Evolutionary conservation across 305 asterid species (phyloP).

Genomic region (Fraxinus velutina): DNA sequence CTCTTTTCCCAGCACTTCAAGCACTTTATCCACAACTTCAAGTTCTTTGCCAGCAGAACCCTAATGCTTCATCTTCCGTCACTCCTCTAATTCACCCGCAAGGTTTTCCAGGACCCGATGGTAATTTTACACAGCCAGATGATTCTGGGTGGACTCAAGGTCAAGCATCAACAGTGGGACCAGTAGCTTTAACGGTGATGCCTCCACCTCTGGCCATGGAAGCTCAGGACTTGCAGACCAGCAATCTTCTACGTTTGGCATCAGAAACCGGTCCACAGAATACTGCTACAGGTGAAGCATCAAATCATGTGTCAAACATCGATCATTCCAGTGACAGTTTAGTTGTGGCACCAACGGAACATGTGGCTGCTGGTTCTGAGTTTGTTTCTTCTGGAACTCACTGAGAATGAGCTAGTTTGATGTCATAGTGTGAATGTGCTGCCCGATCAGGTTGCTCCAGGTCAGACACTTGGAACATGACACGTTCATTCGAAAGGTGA

Average conservation of each 20-base stretch:
- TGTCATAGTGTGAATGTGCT: not conserved
- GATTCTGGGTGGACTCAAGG: conserved; percentile 24
- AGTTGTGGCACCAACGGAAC: conserved; percentile 14
- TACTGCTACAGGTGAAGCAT: conserved; percentile 6
- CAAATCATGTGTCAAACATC: conserved; percentile 14
- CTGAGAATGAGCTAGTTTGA: not conserved
- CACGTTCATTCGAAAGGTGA: not conserved
- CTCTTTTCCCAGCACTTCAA: conserved; percentile 42
- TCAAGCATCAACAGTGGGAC: conserved; percentile 15
- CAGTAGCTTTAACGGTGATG: conserved; percentile 7
- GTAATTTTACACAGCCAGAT: conserved; percentile 25
- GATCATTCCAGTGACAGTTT: not conserved
- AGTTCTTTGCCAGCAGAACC: conserved; percentile 29
- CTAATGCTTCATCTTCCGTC: conserved; percentile 30
- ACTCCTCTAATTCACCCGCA: conserved; percentile 32
- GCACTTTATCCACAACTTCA: conserved; percentile 34
- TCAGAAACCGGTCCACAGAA: conserved; percentile 14
- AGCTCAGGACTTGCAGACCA: conserved; percentile 5
- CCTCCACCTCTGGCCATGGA: not conserved
- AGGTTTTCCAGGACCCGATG: conserved; percentile 27
- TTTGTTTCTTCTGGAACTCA: conserved; percentile 10
- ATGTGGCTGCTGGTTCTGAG: conserved; percentile 13
- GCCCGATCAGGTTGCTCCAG: not conserved
- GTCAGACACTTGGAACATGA: not conserved
- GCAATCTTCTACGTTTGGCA: conserved; percentile 16